Evolutionary conservation across 2,329 filamentous ascomycete genomes (phyloP).

Genomic region (Parascedosporium putredinis): DNA sequence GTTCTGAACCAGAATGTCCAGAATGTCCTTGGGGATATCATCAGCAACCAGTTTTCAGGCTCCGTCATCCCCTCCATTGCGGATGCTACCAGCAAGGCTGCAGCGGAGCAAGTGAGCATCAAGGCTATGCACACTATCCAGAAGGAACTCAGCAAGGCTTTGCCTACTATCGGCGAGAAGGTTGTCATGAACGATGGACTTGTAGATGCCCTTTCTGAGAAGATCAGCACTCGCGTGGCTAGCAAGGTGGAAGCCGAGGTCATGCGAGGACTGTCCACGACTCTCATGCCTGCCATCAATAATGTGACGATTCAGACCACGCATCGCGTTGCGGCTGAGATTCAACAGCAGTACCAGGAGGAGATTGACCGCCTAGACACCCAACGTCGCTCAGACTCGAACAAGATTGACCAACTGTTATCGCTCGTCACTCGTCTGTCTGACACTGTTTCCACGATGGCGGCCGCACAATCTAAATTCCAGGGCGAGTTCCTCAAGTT

Average conservation of each 20-base stretch:
- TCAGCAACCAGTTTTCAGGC: conserved; percentile 64
- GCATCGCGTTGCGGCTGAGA: conserved; percentile 55
- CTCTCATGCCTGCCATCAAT: conserved; percentile 56
- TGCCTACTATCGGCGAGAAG: conserved; percentile 50
- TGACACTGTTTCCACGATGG: conserved; percentile 61
- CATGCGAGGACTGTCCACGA: conserved; percentile 46
- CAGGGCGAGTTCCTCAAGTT: conserved; percentile 54
- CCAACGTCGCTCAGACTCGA: conserved; percentile 38
- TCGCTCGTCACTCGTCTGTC: conserved; percentile 55
- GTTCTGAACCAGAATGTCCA: conserved; percentile 54
- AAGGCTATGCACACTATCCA: conserved; percentile 57
- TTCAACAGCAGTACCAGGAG: conserved; percentile 51
- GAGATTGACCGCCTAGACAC: conserved; percentile 40
- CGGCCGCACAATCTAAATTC: conserved; percentile 55
- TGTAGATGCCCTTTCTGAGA: conserved; percentile 5
- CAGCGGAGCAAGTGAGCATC: conserved; percentile 62
- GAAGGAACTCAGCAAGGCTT: conserved; percentile 58
- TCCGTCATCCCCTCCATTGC: conserved; percentile 67
- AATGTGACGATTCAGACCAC: conserved; percentile 55
- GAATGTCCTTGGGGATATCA: conserved; percentile 65
- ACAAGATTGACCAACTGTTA: conserved; percentile 65
- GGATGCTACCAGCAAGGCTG: conserved; percentile 53
- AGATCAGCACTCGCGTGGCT: conserved; percentile 4
- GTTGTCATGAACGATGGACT: conserved; percentile 5
- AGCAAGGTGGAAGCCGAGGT: conserved; percentile 60